Percentiles rank a stretch among this genome's conserved stretches.
Conservation (phyloP, 2,329 filamentous ascomycete genomes). For the Diaporthe eres region DNA sequence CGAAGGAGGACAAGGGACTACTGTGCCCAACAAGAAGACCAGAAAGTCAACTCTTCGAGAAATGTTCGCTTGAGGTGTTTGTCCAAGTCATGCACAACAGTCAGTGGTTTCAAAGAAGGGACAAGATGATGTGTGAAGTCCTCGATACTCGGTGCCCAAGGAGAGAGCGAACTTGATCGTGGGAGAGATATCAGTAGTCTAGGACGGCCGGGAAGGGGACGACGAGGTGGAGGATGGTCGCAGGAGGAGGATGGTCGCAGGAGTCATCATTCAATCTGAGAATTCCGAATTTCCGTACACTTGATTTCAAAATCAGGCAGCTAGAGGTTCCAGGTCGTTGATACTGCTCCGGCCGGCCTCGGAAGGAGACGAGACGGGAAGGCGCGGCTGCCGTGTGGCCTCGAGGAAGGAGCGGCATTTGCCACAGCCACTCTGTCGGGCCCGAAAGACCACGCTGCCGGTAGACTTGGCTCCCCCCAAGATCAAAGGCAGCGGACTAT, state of each 20-base stretch:
- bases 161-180: neutral
- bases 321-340: neutral
- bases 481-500: neutral
- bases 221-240: neutral
- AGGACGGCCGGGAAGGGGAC: no score
- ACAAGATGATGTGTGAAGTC: neutral
- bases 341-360: neutral
- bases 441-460: neutral
- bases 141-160: neutral
- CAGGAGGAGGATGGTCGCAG: neutral
- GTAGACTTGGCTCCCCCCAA: no score
- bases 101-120: neutral
- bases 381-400: neutral
- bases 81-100: neutral
- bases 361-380: conserved; percentile 1
- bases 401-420: neutral
- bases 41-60: neutral
- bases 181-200: neutral
- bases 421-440: neutral
- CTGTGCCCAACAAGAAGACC: neutral
- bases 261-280: neutral
- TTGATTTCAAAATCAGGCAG: neutral
- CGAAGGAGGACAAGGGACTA: neutral
- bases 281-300: neutral
- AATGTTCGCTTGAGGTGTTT: neutral